These are phyloP conservation scores for Auriscalpium orientale DNA, from an alignment of 768 basidiomycete genomes.

Conservation along the genomic window DNA sequence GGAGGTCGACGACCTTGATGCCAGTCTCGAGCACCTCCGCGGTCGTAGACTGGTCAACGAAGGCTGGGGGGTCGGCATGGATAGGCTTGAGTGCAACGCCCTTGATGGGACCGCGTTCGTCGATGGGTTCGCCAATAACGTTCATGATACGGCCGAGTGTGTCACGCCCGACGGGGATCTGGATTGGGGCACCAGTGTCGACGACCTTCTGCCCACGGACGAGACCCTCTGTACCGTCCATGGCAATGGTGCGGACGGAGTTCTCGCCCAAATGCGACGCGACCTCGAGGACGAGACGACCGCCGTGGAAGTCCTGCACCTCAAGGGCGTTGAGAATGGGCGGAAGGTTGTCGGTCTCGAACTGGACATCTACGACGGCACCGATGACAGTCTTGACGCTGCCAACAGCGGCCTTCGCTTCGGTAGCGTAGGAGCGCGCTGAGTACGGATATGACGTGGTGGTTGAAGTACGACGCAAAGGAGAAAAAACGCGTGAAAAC, in stretches of 20 bases:
- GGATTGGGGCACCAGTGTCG: conserved; percentile 95
- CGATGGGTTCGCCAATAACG: conserved; percentile 99
- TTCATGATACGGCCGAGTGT: conserved; percentile 99
- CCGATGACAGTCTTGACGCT: conserved; percentile 98
- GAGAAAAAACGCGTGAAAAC: conserved; percentile 6
- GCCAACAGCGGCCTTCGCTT: conserved; percentile 67
- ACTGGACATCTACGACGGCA: conserved; percentile 99
- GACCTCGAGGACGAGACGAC: conserved; percentile 98
- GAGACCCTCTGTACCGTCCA: conserved; percentile 99
- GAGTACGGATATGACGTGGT: conserved; percentile 20
- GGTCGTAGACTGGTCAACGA: conserved; percentile 98
- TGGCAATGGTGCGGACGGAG: conserved; percentile 98
- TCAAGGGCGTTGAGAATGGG: conserved; percentile 99
- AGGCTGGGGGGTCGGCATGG: conserved; percentile 94
- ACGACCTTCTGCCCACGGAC: conserved; percentile 97
- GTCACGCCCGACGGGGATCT: conserved; percentile 90
- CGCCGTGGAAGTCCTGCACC: conserved; percentile 89
- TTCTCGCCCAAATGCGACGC: conserved; percentile 98
- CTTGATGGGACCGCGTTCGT: conserved; percentile 98
- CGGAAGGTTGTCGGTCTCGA: conserved; percentile 89
- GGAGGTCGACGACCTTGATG: conserved; percentile 99
- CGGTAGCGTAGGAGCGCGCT: conserved; percentile 89
- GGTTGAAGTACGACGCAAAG: conserved; percentile 15
- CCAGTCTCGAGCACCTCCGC: conserved; percentile 99
- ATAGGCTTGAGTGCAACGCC: conserved; percentile 89